Evolutionary conservation across 345 rosid genomes (phyloP), one percentile per base, ranked within the genome.

Genomic region (Noccaea caerulescens): DNA sequence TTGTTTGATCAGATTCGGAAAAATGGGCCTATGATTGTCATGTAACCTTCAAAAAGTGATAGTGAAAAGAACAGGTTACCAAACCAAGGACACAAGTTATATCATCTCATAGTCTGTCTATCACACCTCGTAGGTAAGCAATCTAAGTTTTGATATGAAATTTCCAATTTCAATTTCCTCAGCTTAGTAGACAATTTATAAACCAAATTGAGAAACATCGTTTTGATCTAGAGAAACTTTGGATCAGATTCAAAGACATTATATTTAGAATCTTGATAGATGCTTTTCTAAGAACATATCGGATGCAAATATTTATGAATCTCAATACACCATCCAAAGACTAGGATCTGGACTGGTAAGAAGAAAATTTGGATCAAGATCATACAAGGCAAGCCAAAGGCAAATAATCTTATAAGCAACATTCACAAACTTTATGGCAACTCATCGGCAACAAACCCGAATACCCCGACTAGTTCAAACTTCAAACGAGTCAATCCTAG

Each of bases 21-120:
- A 42, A 34, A 52, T 74, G 69, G 78, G 67, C 73, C 63, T 63
- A 52, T 7, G 9, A 34, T 67, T 67, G 11, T 52, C 25, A 14
- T 43, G 73, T 36, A 51, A 74, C 50, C 56, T 67, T 59, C 56
- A 59, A 10, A 47, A 36, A 58, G 68, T 67, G 61, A 42, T 42
- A 2, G 63, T 74, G 73, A 74, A 52, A 74, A 30, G 4, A 66
- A 51, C 72, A 42, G 56, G 58, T 73, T 50, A 66, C 68, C 77
- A 51, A 10, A 58, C 47, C 5, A 58, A 61, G n/a, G 52, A 33
- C 72, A 9, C 10, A 20, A 4, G 47, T 33, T 58, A 10, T 59
- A 67, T 53, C 30, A 43, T 52, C 16, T 53, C 39, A 23, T 23
- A 32, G 32, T 72, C 57, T 16, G 13, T 43, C 33, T 63, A 20